phyloP scores from a whole-genome alignment of 441 rosid genomes.

The Populus tomentosa region DNA sequence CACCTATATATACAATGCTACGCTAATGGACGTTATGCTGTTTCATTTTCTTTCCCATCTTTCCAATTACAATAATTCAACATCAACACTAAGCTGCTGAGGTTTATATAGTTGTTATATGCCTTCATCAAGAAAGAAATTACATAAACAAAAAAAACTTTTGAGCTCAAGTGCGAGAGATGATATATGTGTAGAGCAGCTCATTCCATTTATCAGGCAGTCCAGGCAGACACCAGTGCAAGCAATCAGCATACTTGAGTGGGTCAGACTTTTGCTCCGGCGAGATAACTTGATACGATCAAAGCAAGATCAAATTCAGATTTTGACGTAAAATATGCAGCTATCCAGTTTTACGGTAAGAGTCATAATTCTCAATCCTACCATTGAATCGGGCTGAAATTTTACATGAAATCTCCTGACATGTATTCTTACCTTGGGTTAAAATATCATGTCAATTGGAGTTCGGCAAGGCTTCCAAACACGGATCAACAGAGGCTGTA shows the following conservation, averaged over 20 bases:
- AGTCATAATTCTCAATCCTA: too few species aligned
- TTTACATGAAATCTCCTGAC: too few species aligned
- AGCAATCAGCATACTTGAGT: constrained; percentile 60
- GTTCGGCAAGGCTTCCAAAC: too few species aligned
- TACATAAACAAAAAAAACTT: background rate
- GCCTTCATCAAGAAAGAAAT: background rate
- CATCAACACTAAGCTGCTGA: background rate
- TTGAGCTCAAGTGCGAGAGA: constrained; percentile 43
- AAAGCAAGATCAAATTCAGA: too few species aligned
- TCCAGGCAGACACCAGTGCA: constrained; percentile 83
- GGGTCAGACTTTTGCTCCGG: constrained; percentile 66
- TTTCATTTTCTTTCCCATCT: background rate
- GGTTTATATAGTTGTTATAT: background rate
- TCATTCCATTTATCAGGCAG: constrained; percentile 80
- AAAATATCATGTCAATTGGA: too few species aligned
- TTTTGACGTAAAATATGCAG: too few species aligned
- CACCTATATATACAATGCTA: too few species aligned
- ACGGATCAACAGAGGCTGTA: too few species aligned
- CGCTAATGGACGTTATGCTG: background rate
- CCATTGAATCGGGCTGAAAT: too few species aligned
- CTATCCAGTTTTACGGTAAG: too few species aligned
- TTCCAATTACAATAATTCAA: background rate
- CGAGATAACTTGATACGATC: constrained; percentile 24
- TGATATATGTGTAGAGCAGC: constrained; percentile 55
- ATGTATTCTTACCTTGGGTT: too few species aligned